phyloP scores from a whole-genome alignment of 1,284 basidiomycete genomes.

The Leccinum griseonigrum region DNA sequence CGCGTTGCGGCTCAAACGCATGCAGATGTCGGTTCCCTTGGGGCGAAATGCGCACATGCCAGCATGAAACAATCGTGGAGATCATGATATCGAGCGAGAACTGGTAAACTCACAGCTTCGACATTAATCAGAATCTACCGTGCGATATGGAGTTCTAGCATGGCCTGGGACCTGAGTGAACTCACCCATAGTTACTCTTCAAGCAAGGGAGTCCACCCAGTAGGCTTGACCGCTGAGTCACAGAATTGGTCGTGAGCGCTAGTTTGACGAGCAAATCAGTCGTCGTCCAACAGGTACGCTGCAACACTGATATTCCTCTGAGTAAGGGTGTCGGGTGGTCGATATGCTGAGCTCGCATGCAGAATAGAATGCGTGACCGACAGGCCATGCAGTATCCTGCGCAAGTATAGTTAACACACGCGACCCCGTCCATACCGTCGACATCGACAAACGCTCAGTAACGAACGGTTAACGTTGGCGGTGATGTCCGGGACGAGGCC shows the following conservation, averaged over 20 bases:
- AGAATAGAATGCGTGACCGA: background rate
- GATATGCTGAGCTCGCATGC: background rate
- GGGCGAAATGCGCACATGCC: background rate
- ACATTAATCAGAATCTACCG: background rate
- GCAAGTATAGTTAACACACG: background rate
- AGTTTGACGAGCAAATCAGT: background rate
- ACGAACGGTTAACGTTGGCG: background rate
- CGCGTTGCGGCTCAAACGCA: background rate
- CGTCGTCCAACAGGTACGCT: no score
- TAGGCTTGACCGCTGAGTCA: constrained; percentile 3
- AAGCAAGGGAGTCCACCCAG: background rate
- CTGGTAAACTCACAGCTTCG: background rate
- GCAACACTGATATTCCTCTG: background rate
- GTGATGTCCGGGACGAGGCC: background rate
- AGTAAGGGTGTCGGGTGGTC: background rate
- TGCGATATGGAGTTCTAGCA: background rate
- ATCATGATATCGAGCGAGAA: background rate
- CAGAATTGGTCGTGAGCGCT: background rate
- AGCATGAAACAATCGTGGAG: background rate
- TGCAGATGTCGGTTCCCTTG: background rate
- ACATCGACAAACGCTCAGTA: background rate
- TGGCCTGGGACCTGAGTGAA: background rate
- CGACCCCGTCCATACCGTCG: background rate
- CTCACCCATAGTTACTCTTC: background rate
- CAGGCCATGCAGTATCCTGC: background rate